Percentiles rank a stretch among this genome's conserved stretches.
phyloP scores from a whole-genome alignment of 345 rosid genomes.

The Trapa bicornis region DNA sequence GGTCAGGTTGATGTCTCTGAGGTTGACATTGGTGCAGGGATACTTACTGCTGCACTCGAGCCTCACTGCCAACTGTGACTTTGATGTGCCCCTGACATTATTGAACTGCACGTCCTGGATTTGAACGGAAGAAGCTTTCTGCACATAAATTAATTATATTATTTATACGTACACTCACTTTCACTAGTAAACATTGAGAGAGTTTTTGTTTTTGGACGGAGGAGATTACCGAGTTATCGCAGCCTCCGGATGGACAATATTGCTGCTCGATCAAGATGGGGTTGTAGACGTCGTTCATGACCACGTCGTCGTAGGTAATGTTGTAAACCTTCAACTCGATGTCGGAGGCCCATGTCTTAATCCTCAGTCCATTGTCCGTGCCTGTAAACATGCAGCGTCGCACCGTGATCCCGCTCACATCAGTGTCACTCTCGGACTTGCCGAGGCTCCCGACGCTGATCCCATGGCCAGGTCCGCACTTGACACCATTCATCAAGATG shows the following conservation, averaged over 20 bases:
- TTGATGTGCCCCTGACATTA: slow-evolving; percentile 13
- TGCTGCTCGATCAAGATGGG: slow-evolving; percentile 34
- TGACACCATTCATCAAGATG: neutral
- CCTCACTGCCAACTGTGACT: slow-evolving; percentile 9
- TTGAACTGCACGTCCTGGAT: neutral
- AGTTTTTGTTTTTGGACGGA: too few relatives aligned
- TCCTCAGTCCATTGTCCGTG: slow-evolving; percentile 29
- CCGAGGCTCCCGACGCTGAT: slow-evolving; percentile 41
- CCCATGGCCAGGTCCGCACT: slow-evolving; percentile 15
- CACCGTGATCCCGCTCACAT: slow-evolving; percentile 16
- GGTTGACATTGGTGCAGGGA: slow-evolving; percentile 13
- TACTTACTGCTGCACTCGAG: too few relatives aligned
- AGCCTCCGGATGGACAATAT: slow-evolving; percentile 17
- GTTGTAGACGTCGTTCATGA: slow-evolving; percentile 19
- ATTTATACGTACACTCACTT: too few relatives aligned
- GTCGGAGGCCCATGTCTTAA: slow-evolving; percentile 29
- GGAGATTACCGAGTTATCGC: neutral
- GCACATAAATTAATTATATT: too few relatives aligned
- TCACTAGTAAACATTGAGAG: too few relatives aligned
- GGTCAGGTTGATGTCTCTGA: slow-evolving; percentile 13
- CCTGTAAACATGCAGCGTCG: slow-evolving; percentile 12
- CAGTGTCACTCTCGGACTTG: slow-evolving; percentile 16
- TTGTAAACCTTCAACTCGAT: neutral
- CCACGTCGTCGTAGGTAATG: slow-evolving; percentile 18
- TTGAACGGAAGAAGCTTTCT: neutral